Percentiles rank a stretch among this genome's conserved stretches.
These are phyloP conservation scores for Cryphonectria naterciae DNA, from an alignment of 2,329 filamentous ascomycete genomes.

Conservation along the genomic window DNA sequence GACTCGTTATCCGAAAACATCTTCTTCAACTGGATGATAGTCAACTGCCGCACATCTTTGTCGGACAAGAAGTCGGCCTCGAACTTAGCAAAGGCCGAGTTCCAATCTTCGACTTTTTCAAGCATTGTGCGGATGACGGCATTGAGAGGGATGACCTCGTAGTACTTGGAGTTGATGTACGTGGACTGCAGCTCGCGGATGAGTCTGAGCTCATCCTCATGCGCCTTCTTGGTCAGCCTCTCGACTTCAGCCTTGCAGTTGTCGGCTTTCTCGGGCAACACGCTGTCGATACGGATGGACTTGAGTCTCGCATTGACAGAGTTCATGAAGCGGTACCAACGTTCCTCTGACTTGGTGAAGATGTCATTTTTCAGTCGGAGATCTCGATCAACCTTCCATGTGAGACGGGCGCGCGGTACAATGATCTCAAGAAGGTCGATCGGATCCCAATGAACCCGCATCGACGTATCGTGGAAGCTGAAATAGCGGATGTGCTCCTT, in stretches of 20 bases:
- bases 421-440: conserved; percentile 94
- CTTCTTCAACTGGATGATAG: conserved; percentile 89
- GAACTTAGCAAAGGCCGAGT: conserved; percentile 85
- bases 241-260: conserved; percentile 84
- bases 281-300: conserved; percentile 88
- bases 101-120: conserved; percentile 92
- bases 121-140: conserved; percentile 86
- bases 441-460: conserved; percentile 89
- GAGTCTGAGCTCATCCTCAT: conserved; percentile 79
- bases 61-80: conserved; percentile 94
- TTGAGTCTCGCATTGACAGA: conserved; percentile 84
- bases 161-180: conserved; percentile 93
- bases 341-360: conserved; percentile 78
- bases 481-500: conserved; percentile 93
- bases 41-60: conserved; percentile 91
- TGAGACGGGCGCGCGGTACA: conserved; percentile 85
- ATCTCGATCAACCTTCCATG: conserved; percentile 97
- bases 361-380: conserved; percentile 91
- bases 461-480: conserved; percentile 80
- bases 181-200: conserved; percentile 81
- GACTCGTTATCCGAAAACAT: conserved; percentile 93
- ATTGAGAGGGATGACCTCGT: conserved; percentile 94
- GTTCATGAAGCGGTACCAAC: conserved; percentile 82
- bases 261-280: conserved; percentile 84
- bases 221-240: conserved; percentile 73